phyloP scores from a whole-genome alignment of 306 rosid genomes.

The Vicia faba region DNA sequence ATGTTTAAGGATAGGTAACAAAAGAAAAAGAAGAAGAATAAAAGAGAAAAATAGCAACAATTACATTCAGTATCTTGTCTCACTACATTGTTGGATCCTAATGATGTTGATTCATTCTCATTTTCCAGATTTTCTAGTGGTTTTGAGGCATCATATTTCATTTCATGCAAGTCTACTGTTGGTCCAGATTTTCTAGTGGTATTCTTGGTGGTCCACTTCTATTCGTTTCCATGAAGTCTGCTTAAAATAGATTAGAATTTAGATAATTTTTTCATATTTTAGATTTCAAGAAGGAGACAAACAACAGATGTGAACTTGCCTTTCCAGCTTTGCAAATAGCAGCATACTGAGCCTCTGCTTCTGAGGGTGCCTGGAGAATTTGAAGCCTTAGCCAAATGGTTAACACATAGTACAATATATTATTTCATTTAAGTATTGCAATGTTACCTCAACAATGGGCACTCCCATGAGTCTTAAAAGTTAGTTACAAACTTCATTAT shows the following conservation, averaged over 20 bases:
- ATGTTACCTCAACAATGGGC: constrained; percentile 86
- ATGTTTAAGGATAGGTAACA: constrained; percentile 23
- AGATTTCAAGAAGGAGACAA: constrained; percentile 29
- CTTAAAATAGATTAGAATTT: constrained; percentile 19
- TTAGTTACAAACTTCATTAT: constrained; percentile 87
- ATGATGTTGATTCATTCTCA: constrained; percentile 27
- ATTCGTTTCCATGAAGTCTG: constrained; percentile 5
- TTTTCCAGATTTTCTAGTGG: constrained; percentile 38
- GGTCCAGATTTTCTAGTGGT: constrained; percentile 49
- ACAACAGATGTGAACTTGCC: too few relatives aligned
- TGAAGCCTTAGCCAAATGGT: constrained; percentile 31
- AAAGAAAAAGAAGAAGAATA: not conserved
- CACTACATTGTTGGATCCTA: constrained; percentile 33
- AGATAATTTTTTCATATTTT: constrained; percentile 9
- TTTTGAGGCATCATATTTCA: constrained; percentile 8
- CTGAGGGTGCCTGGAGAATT: too few relatives aligned
- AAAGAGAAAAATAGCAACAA: constrained; percentile 6
- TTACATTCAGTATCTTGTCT: constrained; percentile 42
- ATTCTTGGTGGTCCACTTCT: too few relatives aligned
- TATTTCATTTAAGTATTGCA: constrained; percentile 31
- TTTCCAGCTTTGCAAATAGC: too few relatives aligned
- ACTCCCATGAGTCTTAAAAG: constrained; percentile 97
- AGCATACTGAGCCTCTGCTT: too few relatives aligned
- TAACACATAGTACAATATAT: constrained; percentile 20
- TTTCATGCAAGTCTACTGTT: constrained; percentile 39